Evolutionary conservation across 2,329 filamentous ascomycete species (phyloP), one percentile per base, ranked within the genome.

Genomic region (Colletotrichum lini): DNA sequence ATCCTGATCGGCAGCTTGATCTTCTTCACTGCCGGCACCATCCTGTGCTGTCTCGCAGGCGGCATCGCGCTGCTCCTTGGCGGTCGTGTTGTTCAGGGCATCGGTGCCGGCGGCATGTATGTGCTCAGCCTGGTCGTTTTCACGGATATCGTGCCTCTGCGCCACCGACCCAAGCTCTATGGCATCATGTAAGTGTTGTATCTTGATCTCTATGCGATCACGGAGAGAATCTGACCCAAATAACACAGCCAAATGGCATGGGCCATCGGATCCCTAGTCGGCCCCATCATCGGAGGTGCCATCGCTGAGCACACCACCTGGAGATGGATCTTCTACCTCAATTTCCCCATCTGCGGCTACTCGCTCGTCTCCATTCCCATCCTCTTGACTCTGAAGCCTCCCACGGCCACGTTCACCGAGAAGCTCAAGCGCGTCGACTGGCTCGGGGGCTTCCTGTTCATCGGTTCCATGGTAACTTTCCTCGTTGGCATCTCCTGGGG

Each of bases 281-380:
- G 81, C 0, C 82, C 83, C 1, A 76, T 85, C 49, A 75, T 84
- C 4, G 83, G 81, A 2, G 81, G 81, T 5, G 75, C 76, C 35
- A 78, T 82, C 65, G 79, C 77, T 1, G 71, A 82, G 61, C 74
- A 76, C n/a, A 78, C 77, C 1, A 80, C 80, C 0, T 87, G 85
- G 85, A 76, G 82, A 10, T 87, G 83, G 83, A 80, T 82, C 30
- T 88, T 89, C 73, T 86, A 85, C 70, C 73, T 85, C 57, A 85
- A 84, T 78, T 80, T 86, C 45, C 84, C 84, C 16, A 80, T 85
- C 71, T 81, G 83, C 70, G 82, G 76, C 56, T 74, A 83, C 35
- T 79, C 83, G 2, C 76, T 86, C 4, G 65, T 84, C 35, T 73
- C 82, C 21, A 75, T 84, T 16, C 78, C 84, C 13, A 78, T 82